Percentiles rank a stretch among this genome's conserved stretches.
Conservation (phyloP, 225 moss, liverwort and hornwort genomes). For the Straminergon stramineum region DNA sequence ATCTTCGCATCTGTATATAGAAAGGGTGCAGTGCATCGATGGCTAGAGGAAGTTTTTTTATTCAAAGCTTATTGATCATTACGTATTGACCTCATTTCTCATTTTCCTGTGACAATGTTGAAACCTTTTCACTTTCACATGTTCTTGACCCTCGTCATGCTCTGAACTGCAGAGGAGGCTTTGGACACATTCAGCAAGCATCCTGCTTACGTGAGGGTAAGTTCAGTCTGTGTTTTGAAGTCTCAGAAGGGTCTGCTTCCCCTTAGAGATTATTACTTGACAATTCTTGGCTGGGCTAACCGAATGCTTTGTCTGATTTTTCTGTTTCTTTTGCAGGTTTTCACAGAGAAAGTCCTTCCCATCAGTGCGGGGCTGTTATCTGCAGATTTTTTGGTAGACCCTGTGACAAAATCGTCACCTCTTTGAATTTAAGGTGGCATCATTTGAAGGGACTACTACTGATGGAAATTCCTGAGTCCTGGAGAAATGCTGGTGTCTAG, state of each 20-base stretch:
- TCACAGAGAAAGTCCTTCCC: constrained; percentile 50
- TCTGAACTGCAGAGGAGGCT: constrained; percentile 47
- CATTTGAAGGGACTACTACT: background rate
- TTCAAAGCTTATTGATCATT: background rate
- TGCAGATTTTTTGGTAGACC: constrained; percentile 49
- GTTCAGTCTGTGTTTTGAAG: background rate
- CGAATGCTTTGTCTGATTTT: background rate
- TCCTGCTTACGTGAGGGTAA: constrained; percentile 46
- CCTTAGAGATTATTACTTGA: background rate
- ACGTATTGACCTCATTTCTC: background rate
- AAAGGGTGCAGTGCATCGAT: background rate
- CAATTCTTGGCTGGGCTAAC: background rate
- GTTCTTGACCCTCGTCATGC: background rate
- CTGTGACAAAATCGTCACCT: constrained; percentile 47
- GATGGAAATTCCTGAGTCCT: background rate
- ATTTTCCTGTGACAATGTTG: background rate
- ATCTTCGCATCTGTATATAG: background rate
- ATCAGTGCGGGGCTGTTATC: constrained; percentile 50
- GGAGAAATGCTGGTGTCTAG: background rate
- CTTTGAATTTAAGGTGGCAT: constrained; percentile 3
- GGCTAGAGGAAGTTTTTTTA: background rate
- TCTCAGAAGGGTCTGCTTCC: background rate
- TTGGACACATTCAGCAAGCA: constrained; percentile 53
- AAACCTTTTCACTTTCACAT: background rate
- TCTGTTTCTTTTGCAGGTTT: constrained; percentile 22